A percentile compares a stretch with the other conserved stretches of the same genome.
Evolutionary conservation across 208 protist species (phyloP).

Genomic region (Trypanosoma boissoni): DNA sequence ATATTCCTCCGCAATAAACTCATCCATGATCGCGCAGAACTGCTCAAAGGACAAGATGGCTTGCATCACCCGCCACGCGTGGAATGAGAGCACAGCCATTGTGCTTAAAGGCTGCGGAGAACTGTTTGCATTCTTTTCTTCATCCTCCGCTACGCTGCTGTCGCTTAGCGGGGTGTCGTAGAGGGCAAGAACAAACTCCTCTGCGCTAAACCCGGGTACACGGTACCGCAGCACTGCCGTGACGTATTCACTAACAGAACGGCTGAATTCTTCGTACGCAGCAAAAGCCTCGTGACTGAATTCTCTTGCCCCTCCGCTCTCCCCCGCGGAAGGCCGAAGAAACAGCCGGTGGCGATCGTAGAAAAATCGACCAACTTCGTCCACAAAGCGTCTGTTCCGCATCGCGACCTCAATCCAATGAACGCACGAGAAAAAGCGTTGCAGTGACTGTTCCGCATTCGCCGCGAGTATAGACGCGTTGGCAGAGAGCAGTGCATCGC

Average conservation of each 20-base stretch:
- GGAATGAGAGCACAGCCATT: conserved; percentile 65
- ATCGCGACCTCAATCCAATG: conserved; percentile 65
- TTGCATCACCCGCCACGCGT: conserved; percentile 71
- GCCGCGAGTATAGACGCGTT: conserved; percentile 30
- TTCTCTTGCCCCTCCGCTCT: conserved; percentile 21
- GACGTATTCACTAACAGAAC: conserved; percentile 45
- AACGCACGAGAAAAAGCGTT: conserved; percentile 59
- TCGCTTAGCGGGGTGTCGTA: conserved; percentile 52
- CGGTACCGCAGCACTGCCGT: conserved; percentile 37
- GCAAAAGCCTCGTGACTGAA: conserved; percentile 66
- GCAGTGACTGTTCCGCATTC: conserved; percentile 43
- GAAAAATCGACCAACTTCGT: conserved; percentile 52
- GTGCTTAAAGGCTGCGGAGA: background rate
- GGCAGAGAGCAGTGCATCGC: conserved; percentile 1
- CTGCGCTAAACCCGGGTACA: conserved; percentile 67
- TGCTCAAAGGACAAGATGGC: conserved; percentile 77
- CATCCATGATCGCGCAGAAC: conserved; percentile 81
- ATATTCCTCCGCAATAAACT: conserved; percentile 85
- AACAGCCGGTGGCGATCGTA: conserved; percentile 73
- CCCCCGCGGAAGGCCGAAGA: conserved; percentile 18
- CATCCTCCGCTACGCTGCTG: background rate
- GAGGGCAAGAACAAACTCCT: conserved; percentile 72
- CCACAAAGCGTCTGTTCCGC: conserved; percentile 46
- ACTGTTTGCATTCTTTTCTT: conserved; percentile 16
- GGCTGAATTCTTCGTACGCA: conserved; percentile 63